These are phyloP conservation scores for Russula virescens DNA, from an alignment of 768 basidiomycete genomes.

Conservation along the genomic window DNA sequence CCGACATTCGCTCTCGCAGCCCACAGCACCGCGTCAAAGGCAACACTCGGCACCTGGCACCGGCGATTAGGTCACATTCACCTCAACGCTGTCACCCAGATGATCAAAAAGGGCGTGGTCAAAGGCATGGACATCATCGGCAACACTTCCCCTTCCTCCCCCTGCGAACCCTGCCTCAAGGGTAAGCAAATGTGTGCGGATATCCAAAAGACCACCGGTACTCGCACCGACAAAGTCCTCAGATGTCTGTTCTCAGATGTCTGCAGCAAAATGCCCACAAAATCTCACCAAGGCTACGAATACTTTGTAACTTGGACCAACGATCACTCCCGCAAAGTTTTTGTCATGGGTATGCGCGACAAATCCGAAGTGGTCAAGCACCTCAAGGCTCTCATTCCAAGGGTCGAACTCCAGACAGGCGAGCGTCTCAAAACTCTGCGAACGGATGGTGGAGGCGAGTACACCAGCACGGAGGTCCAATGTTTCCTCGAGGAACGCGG, in stretches of 20 bases:
- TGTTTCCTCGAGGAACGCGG: conserved; percentile 19
- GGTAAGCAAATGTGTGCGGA: conserved; percentile 19
- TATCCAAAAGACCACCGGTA: conserved; percentile 14
- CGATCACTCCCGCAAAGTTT: conserved; percentile 22
- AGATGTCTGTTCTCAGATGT: conserved; percentile 25
- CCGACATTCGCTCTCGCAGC: too few species aligned
- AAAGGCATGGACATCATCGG: too few species aligned
- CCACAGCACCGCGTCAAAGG: background rate
- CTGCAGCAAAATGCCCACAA: conserved; percentile 24
- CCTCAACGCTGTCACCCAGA: background rate
- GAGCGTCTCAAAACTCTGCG: conserved; percentile 1
- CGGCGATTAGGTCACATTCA: background rate
- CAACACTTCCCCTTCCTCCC: too few species aligned
- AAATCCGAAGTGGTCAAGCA: conserved; percentile 18
- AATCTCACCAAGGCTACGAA: background rate
- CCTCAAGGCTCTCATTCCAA: conserved; percentile 22
- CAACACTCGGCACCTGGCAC: background rate
- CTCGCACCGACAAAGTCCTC: background rate
- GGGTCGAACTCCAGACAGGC: conserved; percentile 20
- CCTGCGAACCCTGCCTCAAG: too few species aligned
- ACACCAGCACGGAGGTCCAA: conserved; percentile 2
- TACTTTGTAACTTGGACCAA: conserved; percentile 28
- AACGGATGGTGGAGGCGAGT: conserved; percentile 25
- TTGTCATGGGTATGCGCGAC: conserved; percentile 16
- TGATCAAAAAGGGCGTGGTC: background rate